phyloP scores from a whole-genome alignment of 192 early-diverging fungal species.

The Haplosporangium gracile region DNA sequence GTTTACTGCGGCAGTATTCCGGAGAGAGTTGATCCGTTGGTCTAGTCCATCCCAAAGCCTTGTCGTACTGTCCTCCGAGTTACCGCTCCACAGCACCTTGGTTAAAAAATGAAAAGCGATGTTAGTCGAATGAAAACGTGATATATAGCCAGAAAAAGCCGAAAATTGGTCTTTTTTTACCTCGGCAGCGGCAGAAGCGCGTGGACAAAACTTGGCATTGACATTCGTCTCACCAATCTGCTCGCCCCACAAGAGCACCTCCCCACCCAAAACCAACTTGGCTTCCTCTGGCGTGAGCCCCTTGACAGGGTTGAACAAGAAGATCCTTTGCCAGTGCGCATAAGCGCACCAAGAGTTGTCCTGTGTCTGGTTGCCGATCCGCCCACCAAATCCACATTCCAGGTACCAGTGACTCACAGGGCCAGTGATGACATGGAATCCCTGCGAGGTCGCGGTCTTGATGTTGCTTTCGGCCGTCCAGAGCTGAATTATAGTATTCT shows the following conservation, averaged over 20 bases:
- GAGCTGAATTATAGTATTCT: conserved; percentile 77
- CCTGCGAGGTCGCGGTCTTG: conserved; percentile 69
- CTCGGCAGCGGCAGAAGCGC: conserved; percentile 78
- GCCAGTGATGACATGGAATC: conserved; percentile 75
- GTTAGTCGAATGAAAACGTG: no score
- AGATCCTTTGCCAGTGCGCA: conserved; percentile 81
- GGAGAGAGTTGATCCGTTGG: conserved; percentile 60
- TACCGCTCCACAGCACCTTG: conserved; percentile 72
- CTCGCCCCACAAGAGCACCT: conserved; percentile 81
- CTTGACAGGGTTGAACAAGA: conserved; percentile 74
- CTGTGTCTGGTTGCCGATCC: conserved; percentile 61
- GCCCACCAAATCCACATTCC: conserved; percentile 84
- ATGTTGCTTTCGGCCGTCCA: conserved; percentile 74
- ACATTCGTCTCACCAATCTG: conserved; percentile 73
- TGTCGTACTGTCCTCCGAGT: conserved; percentile 61
- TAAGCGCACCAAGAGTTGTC: conserved; percentile 68
- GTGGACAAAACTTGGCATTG: conserved; percentile 80
- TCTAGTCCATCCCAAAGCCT: conserved; percentile 60
- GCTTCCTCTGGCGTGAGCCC: conserved; percentile 65
- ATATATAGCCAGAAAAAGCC: no score
- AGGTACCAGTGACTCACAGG: conserved; percentile 77
- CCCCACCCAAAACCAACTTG: conserved; percentile 76
- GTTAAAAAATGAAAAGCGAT: no score
- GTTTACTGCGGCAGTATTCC: conserved; percentile 68
- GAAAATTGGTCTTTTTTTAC: no score